phyloP scores from a whole-genome alignment of 2,329 filamentous ascomycete species.

The Diaporthe sp. region DNA sequence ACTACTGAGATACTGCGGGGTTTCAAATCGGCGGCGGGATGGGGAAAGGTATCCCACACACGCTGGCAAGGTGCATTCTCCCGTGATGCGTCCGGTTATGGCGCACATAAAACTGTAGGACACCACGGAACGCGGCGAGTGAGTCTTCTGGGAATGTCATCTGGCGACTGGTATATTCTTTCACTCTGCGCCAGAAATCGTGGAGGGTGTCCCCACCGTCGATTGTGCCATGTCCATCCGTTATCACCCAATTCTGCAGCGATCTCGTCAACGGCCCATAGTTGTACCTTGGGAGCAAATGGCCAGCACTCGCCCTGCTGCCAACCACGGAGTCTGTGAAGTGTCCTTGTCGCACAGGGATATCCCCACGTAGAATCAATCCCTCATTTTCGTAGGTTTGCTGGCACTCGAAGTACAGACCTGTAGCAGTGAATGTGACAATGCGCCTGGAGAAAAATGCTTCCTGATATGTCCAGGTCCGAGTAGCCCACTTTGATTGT shows the following conservation, averaged over 20 bases:
- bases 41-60: background rate
- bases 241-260: background rate
- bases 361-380: background rate
- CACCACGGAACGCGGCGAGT: background rate
- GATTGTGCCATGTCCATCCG: background rate
- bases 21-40: background rate
- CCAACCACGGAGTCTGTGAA: background rate
- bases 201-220: background rate
- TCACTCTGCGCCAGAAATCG: background rate
- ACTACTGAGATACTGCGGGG: background rate
- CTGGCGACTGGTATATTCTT: constrained; percentile 7
- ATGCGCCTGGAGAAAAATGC: background rate
- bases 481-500: background rate
- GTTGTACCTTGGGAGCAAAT: background rate
- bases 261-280: background rate
- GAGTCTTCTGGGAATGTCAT: constrained; percentile 9
- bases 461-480: constrained; percentile 1
- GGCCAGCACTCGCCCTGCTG: background rate
- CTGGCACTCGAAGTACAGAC: background rate
- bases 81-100: too few species aligned
- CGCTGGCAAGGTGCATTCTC: too few species aligned
- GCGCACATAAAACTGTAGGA: background rate
- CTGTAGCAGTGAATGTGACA: background rate
- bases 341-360: background rate
- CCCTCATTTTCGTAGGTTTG: background rate